phyloP scores from a whole-genome alignment of 495 filamentous ascomycete species.

The Hyaloscypha bicolor region DNA sequence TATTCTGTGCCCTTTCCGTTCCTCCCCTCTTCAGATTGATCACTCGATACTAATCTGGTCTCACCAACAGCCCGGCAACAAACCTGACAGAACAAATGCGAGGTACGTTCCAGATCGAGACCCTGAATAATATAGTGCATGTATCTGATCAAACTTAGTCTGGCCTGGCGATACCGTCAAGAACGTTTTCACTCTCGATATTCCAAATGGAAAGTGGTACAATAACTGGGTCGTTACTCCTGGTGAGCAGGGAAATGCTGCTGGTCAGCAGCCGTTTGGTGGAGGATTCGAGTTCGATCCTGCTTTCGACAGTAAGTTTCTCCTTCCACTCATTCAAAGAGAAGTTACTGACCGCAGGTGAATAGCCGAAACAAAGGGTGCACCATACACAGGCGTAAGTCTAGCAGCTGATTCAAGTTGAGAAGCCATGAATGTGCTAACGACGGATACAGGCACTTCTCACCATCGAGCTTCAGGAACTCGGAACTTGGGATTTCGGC shows the following conservation, averaged over 20 bases:
- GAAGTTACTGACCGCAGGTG: background rate
- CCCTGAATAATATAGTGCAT: background rate
- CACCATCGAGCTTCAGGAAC: slow-evolving; percentile 19
- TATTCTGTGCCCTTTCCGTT: background rate
- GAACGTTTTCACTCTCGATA: background rate
- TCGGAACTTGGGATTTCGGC: slow-evolving; percentile 18
- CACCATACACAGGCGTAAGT: slow-evolving; percentile 10
- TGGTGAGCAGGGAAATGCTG: background rate
- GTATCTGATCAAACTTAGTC: background rate
- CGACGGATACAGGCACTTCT: background rate
- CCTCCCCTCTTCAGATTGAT: background rate
- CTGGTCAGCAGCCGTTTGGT: background rate
- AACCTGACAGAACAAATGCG: background rate
- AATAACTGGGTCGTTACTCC: slow-evolving; percentile 11
- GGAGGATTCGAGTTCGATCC: slow-evolving; percentile 18
- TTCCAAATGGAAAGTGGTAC: slow-evolving; percentile 1
- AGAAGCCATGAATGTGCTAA: background rate
- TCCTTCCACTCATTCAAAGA: background rate
- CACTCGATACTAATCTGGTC: background rate
- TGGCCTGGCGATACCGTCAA: slow-evolving; percentile 10
- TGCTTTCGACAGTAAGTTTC: slow-evolving; percentile 4
- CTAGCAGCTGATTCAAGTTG: background rate
- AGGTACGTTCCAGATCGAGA: background rate
- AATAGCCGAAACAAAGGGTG: background rate
- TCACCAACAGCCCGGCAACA: background rate